Evolutionary conservation across 139 green algal genomes (phyloP), one percentile per base, ranked within the genome.

Genomic region (Dunaliella primolecta): DNA sequence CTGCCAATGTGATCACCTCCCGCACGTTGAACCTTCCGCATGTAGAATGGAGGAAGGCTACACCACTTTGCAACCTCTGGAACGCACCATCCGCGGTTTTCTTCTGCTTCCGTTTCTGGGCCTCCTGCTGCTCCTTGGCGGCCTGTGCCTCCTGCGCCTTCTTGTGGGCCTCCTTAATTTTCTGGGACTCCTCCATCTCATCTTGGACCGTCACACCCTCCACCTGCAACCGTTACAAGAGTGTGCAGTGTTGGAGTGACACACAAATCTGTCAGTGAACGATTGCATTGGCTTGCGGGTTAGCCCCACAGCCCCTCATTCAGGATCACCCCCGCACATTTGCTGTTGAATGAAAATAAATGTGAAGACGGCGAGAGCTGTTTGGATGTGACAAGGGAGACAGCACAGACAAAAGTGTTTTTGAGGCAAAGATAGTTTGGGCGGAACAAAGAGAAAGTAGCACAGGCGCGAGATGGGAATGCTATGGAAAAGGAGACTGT

Each of bases 171-270:
- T n/a, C n/a, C n/a, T n/a, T n/a, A n/a, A n/a, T n/a, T 81, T 80
- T 81, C 75, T 87, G 70, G 55, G 83, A 78, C 38, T 35, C 71
- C 84, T 92, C 86, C 84, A 92, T 25, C 33, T 88, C 87, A 34
- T 94, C 91, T 27, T 91, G 80, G 31, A 94, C 86, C 31, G 80
- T 89, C 11, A 95, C 85, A 0, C 90, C 90, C 46, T 85, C 86
- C 31, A 93, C 87, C 70, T 90, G 86, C 71, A 85, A 15, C 35
- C 29, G 34, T 2, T 1, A 77, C 25, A 37, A 15, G 30, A n/a
- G n/a, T n/a, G n/a, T n/a, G n/a, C n/a, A n/a, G n/a, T n/a, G n/a
- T n/a, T n/a, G n/a, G n/a, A n/a, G n/a, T n/a, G n/a, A n/a, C n/a
- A n/a, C n/a, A n/a, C n/a, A 57, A 36, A 38, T 3, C 32, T n/a